Conservation (phyloP, 2,329 filamentous ascomycete genomes). For the Alternaria solani region DNA sequence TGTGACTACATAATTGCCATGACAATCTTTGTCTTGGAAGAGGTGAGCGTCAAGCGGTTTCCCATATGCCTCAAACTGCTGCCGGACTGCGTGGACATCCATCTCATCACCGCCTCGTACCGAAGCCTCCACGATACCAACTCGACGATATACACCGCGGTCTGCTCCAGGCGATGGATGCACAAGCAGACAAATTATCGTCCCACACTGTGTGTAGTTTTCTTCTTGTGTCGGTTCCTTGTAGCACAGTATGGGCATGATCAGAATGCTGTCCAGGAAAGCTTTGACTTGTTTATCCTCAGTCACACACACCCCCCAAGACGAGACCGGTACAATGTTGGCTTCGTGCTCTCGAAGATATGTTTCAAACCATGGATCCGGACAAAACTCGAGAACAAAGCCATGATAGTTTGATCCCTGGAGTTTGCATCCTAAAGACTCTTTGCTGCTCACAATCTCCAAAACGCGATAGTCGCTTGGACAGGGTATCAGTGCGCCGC, state of each 20-base stretch:
- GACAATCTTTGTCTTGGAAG: not conserved
- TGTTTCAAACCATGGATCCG: not conserved
- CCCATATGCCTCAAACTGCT: not conserved
- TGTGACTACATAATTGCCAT: not conserved
- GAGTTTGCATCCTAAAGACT: no score
- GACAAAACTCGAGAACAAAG: not conserved
- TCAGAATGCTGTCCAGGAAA: not conserved
- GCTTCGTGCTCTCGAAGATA: no score
- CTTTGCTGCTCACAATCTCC: no score
- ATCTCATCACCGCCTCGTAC: fast-evolving
- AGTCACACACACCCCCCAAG: no score
- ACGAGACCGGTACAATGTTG: no score
- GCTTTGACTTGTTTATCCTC: fast-evolving
- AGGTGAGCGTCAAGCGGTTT: not conserved
- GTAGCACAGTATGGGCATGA: not conserved
- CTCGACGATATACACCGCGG: not conserved
- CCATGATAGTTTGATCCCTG: not conserved
- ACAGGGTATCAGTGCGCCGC: not conserved
- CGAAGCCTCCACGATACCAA: fast-evolving
- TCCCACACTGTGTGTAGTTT: not conserved
- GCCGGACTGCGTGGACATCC: not conserved
- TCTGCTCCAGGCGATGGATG: not conserved
- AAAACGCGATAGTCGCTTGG: not conserved
- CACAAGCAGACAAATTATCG: not conserved
- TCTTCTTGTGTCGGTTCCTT: not conserved